Evolutionary conservation across 1,284 basidiomycete genomes (phyloP).

Genomic region (Sporisorium exsertum): DNA sequence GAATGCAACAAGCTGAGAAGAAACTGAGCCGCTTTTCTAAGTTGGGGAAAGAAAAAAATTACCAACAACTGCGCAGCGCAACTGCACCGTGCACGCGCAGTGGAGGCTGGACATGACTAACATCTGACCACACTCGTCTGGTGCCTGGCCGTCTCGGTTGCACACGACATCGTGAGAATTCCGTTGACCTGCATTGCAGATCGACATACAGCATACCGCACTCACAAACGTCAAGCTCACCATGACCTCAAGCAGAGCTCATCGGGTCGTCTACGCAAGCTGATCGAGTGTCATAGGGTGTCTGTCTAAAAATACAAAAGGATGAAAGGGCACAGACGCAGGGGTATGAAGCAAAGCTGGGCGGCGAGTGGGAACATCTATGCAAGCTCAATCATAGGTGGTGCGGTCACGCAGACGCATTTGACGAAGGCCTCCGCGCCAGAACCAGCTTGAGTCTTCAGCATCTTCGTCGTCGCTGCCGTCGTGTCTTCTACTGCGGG

Average conservation of each 20-base stretch:
- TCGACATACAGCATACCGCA: too few relatives aligned
- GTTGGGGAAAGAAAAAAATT: background rate
- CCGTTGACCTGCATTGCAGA: too few relatives aligned
- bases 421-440: constrained; percentile 54
- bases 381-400: constrained; percentile 44
- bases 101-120: constrained; percentile 6
- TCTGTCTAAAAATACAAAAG: constrained; percentile 7
- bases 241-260: background rate
- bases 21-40: background rate
- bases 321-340: background rate
- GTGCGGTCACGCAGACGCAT: constrained; percentile 57
- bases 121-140: background rate
- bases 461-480: constrained; percentile 42
- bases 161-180: constrained; percentile 11
- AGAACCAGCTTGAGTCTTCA: constrained; percentile 53
- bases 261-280: background rate
- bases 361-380: background rate
- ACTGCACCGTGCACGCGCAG: constrained; percentile 4
- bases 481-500: constrained; percentile 17
- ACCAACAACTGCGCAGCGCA: background rate
- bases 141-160: background rate
- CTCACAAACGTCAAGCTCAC: background rate
- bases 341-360: constrained; percentile 8
- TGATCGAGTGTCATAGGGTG: background rate
- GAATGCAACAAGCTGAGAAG: constrained; percentile 1